Evolutionary conservation across 1,284 basidiomycete species (phyloP), one percentile per base, ranked within the genome.

Genomic region (Limonomyces culmigenus): DNA sequence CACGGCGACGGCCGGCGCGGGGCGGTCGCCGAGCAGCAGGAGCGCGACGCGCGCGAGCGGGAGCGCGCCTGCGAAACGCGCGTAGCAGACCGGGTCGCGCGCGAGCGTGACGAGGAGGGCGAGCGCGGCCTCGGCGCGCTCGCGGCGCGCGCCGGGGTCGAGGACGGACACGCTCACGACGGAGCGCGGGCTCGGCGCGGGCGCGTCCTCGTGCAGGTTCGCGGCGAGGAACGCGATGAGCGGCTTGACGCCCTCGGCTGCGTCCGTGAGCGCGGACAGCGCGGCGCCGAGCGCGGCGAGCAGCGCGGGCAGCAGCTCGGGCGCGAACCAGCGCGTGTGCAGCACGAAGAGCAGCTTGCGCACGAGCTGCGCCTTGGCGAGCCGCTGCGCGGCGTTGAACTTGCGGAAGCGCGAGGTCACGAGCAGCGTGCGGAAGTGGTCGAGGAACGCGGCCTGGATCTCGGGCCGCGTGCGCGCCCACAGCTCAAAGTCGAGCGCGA

Each of bases 401-500:
- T 65, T 63, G 39, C 67, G 69, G 50, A 78, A 76, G 38, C 74
- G 71, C 40, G 83, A 91, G 1, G 64, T 62, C 38, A 70, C 56
- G 10, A 93, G 55, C 5, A 96, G 67, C 10, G 69, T 74, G 1
- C 63, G 54, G 48, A 95, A 89, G 50, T 95, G 85, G 33, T 80
- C 73, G 0, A 92, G 63, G 48, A 91, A 80, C 13, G 74, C 66
- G 3, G 60, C 62, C 48, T 88, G 83, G 18, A 96, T 74, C 29
- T 78, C 75, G 3, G 57, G 48, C 1, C 63, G 58, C 0, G 85
- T 75, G 18, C 58, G 67, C 0, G 84, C 70, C 92, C 92, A 97
- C 4, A 96, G 70, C 40, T 88, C 78, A 45, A 95, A 86, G 49
- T 95, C 87, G 2, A 96, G 70, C 0, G 86, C 81, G 31, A 96